phyloP scores from a whole-genome alignment of 1,284 basidiomycete genomes.

The Apiotrichum domesticum region DNA sequence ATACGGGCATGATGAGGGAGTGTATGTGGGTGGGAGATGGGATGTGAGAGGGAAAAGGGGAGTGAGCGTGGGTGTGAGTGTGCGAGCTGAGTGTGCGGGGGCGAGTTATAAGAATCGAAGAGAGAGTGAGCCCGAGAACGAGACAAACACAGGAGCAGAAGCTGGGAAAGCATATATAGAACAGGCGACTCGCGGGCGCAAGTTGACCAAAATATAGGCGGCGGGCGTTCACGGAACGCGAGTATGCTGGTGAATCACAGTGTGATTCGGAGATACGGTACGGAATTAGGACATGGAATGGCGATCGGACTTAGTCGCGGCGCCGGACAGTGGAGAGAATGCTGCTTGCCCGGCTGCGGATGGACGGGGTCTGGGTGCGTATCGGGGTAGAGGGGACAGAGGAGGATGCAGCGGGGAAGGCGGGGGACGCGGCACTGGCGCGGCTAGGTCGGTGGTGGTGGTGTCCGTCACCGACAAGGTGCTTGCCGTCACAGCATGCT shows the following conservation, averaged over 20 bases:
- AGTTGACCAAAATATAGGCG: too few relatives aligned
- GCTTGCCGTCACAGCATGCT: slow-evolving; percentile 88
- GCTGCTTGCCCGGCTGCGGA: slow-evolving; percentile 19
- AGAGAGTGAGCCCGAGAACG: not conserved
- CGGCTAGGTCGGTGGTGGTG: slow-evolving; percentile 54
- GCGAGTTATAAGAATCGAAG: not conserved
- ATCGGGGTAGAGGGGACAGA: slow-evolving; percentile 17
- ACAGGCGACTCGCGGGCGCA: too few relatives aligned
- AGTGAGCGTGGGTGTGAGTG: not conserved
- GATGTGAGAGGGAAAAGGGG: not conserved
- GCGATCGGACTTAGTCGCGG: not conserved
- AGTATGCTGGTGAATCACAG: too few relatives aligned
- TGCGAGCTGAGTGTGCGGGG: too few relatives aligned
- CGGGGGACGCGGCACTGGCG: slow-evolving; percentile 50
- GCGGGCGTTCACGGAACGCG: too few relatives aligned
- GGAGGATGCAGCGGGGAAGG: slow-evolving; percentile 7
- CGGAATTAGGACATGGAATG: too few relatives aligned
- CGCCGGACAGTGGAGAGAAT: slow-evolving; percentile 19
- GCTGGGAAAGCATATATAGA: not conserved
- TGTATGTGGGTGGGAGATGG: not conserved
- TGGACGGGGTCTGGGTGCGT: slow-evolving; percentile 30
- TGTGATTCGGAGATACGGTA: too few relatives aligned
- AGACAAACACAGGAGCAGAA: not conserved
- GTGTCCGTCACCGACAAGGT: slow-evolving; percentile 57
- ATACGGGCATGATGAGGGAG: not conserved